Percentiles rank a stretch among this genome's conserved stretches.
Evolutionary conservation across 768 basidiomycete genomes (phyloP).

Genomic region (Macrolepiota dolichaula): DNA sequence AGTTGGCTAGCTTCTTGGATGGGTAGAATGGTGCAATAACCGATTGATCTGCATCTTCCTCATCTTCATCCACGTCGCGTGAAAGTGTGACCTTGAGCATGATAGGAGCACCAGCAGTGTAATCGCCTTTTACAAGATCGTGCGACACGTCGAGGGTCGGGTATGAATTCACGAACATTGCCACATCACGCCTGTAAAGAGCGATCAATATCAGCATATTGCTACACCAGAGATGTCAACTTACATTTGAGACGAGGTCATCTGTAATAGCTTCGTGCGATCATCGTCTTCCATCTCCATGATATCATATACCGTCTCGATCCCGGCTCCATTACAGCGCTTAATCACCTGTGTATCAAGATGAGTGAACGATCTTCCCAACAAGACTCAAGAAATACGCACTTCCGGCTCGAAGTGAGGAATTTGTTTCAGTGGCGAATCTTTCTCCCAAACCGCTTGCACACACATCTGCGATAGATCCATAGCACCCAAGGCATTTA

Average conservation of each 20-base stretch:
- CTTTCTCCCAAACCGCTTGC: slow-evolving; percentile 96
- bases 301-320: slow-evolving; percentile 93
- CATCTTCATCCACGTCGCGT: slow-evolving; percentile 79
- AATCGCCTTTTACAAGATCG: slow-evolving; percentile 83
- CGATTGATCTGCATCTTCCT: slow-evolving; percentile 67
- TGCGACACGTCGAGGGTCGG: slow-evolving; percentile 92
- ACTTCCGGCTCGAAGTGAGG: slow-evolving; percentile 95
- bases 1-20: slow-evolving; percentile 85
- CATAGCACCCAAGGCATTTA: slow-evolving; percentile 95
- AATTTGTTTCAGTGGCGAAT: slow-evolving; percentile 92
- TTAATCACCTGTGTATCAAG: slow-evolving; percentile 59
- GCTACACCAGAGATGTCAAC: slow-evolving; percentile 23
- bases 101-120: slow-evolving; percentile 85
- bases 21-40: slow-evolving; percentile 97
- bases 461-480: slow-evolving; percentile 98
- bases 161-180: slow-evolving; percentile 94
- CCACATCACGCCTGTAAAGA: slow-evolving; percentile 79
- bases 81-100: slow-evolving; percentile 74
- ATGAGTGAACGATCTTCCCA: neutral
- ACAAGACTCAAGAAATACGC: slow-evolving; percentile 16
- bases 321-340: slow-evolving; percentile 76
- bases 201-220: neutral
- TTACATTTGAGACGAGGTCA: slow-evolving; percentile 81
- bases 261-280: slow-evolving; percentile 75
- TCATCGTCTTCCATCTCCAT: slow-evolving; percentile 98